Evolutionary conservation across 1,139 yeast species (phyloP).

Genomic region (Candida sojae): DNA sequence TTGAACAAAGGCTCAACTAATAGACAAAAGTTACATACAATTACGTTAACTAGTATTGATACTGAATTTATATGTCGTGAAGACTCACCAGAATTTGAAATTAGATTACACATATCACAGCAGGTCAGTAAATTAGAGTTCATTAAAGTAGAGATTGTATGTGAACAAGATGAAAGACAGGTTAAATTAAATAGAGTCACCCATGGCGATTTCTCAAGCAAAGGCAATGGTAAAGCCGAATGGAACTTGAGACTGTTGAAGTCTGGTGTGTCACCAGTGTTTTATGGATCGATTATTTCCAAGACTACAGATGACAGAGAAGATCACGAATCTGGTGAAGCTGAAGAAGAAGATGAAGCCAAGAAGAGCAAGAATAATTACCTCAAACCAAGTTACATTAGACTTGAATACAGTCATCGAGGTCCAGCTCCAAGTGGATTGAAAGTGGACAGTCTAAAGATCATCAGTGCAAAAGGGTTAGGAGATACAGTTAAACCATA

Average conservation of each 20-base stretch:
- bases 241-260: conserved; percentile 69
- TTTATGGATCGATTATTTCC: conserved; percentile 54
- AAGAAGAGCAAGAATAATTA: conserved; percentile 5
- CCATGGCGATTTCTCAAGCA: conserved; percentile 68
- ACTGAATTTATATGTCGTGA: conserved; percentile 63
- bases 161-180: conserved; percentile 19
- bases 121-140: conserved; percentile 60
- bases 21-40: conserved; percentile 23
- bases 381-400: conserved; percentile 51
- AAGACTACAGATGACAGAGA: background rate
- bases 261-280: conserved; percentile 64
- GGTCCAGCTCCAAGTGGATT: conserved; percentile 81
- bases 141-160: conserved; percentile 51
- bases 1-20: conserved; percentile 21
- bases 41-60: conserved; percentile 64
- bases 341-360: conserved; percentile 5
- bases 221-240: conserved; percentile 56
- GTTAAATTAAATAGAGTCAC: conserved; percentile 59
- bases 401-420: conserved; percentile 57
- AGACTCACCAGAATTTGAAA: conserved; percentile 72
- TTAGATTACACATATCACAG: conserved; percentile 56
- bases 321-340: conserved; percentile 14
- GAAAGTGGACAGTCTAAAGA: conserved; percentile 65
- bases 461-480: conserved; percentile 58
- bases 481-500: conserved; percentile 72